A percentile compares a stretch with the other conserved stretches of the same genome.
Evolutionary conservation across 177 flowering plant genomes (phyloP).

Genomic region (Vitis hybrid): DNA sequence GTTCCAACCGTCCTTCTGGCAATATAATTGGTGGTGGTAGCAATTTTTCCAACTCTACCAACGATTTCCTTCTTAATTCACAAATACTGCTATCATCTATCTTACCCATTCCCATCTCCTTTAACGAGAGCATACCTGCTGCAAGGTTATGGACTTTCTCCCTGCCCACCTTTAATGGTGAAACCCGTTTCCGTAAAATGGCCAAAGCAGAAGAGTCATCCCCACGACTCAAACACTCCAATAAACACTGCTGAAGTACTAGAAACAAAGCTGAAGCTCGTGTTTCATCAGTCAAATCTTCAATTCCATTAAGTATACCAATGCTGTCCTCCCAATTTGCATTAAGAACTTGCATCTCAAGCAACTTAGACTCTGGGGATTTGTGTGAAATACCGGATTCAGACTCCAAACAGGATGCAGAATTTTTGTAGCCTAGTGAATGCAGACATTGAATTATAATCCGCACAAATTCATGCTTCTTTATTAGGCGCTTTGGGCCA

Average conservation of each 20-base stretch:
- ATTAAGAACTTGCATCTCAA: constrained; percentile 52
- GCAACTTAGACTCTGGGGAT: constrained; percentile 36
- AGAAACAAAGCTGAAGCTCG: constrained; percentile 56
- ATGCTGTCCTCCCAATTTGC: constrained; percentile 72
- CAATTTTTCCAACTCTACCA: constrained; percentile 57
- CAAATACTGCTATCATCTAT: constrained; percentile 25
- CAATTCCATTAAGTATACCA: constrained; percentile 33
- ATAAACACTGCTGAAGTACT: constrained; percentile 56
- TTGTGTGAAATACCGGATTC: constrained; percentile 62
- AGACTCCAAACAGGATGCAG: constrained; percentile 69
- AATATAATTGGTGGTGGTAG: constrained; percentile 68
- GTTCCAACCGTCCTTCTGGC: constrained; percentile 78
- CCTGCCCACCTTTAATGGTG: constrained; percentile 33
- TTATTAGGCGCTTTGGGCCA: constrained; percentile 64
- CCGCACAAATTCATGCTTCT: constrained; percentile 66
- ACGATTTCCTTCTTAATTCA: constrained; percentile 44
- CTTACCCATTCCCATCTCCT: constrained; percentile 34
- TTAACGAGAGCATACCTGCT: constrained; percentile 36
- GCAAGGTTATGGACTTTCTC: constrained; percentile 63
- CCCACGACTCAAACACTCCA: constrained; percentile 59
- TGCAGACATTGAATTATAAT: constrained; percentile 63
- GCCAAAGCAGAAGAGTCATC: constrained; percentile 52
- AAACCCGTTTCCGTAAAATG: constrained; percentile 47
- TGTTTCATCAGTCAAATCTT: constrained; percentile 44
- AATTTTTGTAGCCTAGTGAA: constrained; percentile 63